Percentiles rank a stretch among this genome's conserved stretches.
phyloP scores from a whole-genome alignment of 1,139 yeast species.

The Saccharomyces pastorianus region DNA sequence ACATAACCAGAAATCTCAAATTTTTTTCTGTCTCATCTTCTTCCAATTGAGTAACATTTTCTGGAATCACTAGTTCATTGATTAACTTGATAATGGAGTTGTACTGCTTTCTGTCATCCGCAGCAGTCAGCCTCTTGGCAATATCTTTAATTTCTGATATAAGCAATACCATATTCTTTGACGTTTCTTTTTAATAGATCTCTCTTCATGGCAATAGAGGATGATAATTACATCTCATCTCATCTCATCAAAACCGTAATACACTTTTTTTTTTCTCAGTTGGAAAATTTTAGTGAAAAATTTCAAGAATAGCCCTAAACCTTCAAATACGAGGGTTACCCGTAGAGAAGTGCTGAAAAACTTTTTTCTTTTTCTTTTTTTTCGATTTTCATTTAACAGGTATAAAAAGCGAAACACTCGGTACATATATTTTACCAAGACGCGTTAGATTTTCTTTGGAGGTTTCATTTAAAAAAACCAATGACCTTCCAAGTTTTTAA shows the following conservation, averaged over 20 bases:
- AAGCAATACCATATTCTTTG: conserved; percentile 10
- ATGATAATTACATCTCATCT: not conserved
- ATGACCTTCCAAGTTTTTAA: conserved; percentile 34
- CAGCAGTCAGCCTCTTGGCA: conserved; percentile 22
- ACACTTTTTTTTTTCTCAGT: not conserved
- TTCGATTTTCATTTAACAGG: not conserved
- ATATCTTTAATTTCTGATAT: conserved; percentile 23
- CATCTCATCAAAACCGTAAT: not conserved
- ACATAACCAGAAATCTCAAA: conserved; percentile 43
- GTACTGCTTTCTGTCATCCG: conserved; percentile 24
- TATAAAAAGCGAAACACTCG: not conserved
- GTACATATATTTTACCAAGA: not conserved
- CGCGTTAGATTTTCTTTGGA: not conserved
- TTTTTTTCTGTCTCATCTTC: conserved; percentile 16
- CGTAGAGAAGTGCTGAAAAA: not conserved
- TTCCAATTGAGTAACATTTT: conserved; percentile 2
- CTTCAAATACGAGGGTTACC: not conserved
- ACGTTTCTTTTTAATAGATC: not conserved
- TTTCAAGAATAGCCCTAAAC: not conserved
- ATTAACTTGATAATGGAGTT: conserved; percentile 21
- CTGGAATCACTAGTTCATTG: conserved; percentile 10
- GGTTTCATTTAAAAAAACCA: conserved; percentile 14
- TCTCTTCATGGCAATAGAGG: not conserved
- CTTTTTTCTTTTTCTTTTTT: not conserved
- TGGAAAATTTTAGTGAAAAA: conserved; percentile 1